Conservation (phyloP, 441 rosid species). For the Populus hybrid region DNA sequence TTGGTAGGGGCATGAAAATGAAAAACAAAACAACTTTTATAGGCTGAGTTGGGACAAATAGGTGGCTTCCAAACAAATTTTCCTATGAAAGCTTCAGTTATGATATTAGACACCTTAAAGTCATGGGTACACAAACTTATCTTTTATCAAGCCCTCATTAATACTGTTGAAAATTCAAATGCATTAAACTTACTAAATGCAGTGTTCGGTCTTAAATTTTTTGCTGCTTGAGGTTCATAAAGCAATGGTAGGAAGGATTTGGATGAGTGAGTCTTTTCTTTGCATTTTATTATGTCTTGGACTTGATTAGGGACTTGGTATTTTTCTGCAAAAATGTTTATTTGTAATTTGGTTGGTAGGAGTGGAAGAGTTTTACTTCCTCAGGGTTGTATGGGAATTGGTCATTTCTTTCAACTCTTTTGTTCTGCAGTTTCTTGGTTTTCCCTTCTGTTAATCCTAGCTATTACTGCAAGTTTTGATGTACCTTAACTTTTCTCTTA, state of each 20-base stretch:
- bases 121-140: background rate
- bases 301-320: background rate
- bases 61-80: background rate
- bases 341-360: background rate
- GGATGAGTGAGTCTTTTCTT: background rate
- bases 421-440: background rate
- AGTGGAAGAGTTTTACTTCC: background rate
- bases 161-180: background rate
- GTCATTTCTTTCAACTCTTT: background rate
- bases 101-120: background rate
- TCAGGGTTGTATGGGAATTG: background rate
- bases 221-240: background rate
- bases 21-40: background rate
- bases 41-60: background rate
- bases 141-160: background rate
- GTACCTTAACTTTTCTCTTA: background rate
- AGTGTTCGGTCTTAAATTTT: background rate
- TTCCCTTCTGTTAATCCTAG: background rate
- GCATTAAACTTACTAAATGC: background rate
- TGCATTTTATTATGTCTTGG: background rate
- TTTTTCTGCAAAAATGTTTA: background rate
- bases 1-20: background rate
- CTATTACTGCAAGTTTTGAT: background rate
- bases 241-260: background rate
- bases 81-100: background rate